Conservation (phyloP, 805 yeast species). For the Metschnikowia baotianmanensis region DNA sequence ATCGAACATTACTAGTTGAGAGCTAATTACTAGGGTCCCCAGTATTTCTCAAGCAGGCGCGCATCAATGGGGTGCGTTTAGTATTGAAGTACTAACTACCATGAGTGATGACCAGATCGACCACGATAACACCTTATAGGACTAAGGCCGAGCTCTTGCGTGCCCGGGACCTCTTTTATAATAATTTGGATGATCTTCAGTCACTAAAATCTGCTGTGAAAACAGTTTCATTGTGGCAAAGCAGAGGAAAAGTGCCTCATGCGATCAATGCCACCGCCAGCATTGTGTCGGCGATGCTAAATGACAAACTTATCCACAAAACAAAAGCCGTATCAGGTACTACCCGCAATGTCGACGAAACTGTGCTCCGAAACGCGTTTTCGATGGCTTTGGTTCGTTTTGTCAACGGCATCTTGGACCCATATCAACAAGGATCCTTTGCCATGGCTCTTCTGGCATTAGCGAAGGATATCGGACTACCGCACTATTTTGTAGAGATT, state of each 20-base stretch:
- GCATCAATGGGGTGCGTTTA: no score
- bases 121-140: constrained; percentile 13
- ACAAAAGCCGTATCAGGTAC: constrained; percentile 1
- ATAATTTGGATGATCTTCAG: not conserved
- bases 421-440: constrained; percentile 71
- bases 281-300: constrained; percentile 48
- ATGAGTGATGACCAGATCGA: not conserved
- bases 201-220: constrained; percentile 10
- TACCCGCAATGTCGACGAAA: constrained; percentile 21
- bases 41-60: no score
- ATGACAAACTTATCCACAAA: constrained; percentile 31
- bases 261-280: constrained; percentile 65
- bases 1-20: no score
- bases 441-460: constrained; percentile 78
- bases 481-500: constrained; percentile 81
- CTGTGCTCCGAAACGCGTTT: constrained; percentile 50
- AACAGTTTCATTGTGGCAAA: constrained; percentile 48
- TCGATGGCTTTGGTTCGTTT: constrained; percentile 77
- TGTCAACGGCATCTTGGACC: constrained; percentile 90
- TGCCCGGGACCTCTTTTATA: constrained; percentile 11
- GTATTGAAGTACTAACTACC: no score
- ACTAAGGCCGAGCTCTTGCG: constrained; percentile 10
- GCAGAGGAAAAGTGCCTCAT: constrained; percentile 69
- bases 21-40: no score
- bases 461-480: constrained; percentile 67